Base-by-base conservation (phyloP, 331 rosid species). In the Quercus lobata region DNA sequence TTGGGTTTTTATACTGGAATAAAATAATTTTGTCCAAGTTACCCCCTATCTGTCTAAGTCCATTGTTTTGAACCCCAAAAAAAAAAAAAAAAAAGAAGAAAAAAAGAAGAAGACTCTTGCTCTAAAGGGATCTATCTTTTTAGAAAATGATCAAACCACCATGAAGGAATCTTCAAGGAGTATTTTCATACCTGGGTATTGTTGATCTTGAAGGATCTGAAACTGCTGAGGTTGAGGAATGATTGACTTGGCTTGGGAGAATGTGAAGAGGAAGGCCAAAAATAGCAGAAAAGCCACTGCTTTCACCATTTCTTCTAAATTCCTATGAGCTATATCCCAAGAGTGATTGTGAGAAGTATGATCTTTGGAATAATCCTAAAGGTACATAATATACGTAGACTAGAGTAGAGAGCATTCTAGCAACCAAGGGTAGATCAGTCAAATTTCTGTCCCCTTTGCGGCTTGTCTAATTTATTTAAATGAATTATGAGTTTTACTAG, bases 191-290 rank as follows among this genome's bases (percentile, higher is more conserved):
- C 93, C 82, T 78, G 85, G 84, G 91, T 82, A 22, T 79, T 80
- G 73, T 79, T 88, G 78, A 82, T 76, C 41, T 84, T 86, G 89
- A 90, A 86, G 71, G 91, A 89, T 53, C 44, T 49, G 57, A 83
- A 83, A 87, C 30, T 92, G 69, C 22, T 87, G 90, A 29, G 92
- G 97, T 6, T 61, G 88, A 19, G 84, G 81, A 56, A 49, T 6
- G 69, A 79, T 17, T 8, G 89, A 83, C 0, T 69, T 58, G 73
- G 91, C 83, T 57, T 71, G 77, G 24, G 91, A 82, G 81, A 83
- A 82, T 80, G 80, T 37, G 77, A 77, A 24, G 75, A 87, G 6
- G 81, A 86, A 22, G 79, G 60, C 62, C 2, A 87, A 21, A 49
- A 62, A 56, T 61, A 89, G 84, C 57, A 91, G 49, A 65, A 84